phyloP scores from a whole-genome alignment of 306 rosid genomes.

The Quercus aquifolioides region DNA sequence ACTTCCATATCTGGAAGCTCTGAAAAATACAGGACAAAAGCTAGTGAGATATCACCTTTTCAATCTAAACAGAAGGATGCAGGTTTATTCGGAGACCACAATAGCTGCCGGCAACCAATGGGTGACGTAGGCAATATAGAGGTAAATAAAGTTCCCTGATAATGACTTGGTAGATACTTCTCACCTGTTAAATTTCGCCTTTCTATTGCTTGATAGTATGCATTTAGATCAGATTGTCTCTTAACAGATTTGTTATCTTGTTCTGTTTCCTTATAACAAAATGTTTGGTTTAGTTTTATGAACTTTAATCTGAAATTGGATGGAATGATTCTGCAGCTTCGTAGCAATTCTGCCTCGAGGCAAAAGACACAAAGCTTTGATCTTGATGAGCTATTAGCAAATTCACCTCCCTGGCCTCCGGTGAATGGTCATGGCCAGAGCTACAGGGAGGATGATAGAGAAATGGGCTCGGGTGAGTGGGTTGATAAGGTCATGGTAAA shows the following conservation, averaged over 20 bases:
- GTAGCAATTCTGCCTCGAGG: conserved; percentile 42
- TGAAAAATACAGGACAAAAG: conserved; percentile 46
- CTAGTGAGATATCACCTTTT: conserved; percentile 58
- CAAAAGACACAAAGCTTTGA: conserved; percentile 72
- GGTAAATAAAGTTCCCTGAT: conserved; percentile 29
- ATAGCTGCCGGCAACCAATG: conserved; percentile 51
- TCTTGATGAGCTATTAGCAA: conserved; percentile 71
- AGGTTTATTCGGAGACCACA: conserved; percentile 36
- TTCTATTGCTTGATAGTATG: not conserved
- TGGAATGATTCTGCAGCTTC: conserved; percentile 51
- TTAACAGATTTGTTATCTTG: not conserved
- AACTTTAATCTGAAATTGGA: conserved; percentile 7
- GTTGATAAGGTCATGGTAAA: conserved; percentile 98
- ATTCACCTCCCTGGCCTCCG: conserved; percentile 94
- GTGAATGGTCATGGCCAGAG: conserved; percentile 57
- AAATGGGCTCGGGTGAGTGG: conserved; percentile 73
- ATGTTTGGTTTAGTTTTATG: conserved; percentile 2
- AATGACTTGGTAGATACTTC: not conserved
- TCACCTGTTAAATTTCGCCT: too few species aligned
- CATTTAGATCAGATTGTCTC: not conserved
- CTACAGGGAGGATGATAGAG: conserved; percentile 72
- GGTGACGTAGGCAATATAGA: conserved; percentile 52
- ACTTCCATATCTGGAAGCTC: conserved; percentile 53
- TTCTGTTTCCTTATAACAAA: not conserved
- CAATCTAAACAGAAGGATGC: conserved; percentile 35